A percentile compares a stretch with the other conserved stretches of the same genome.
These are phyloP conservation scores for Nelumbo lutea DNA, from an alignment of 164 flowering plant species.

Conservation along the genomic window DNA sequence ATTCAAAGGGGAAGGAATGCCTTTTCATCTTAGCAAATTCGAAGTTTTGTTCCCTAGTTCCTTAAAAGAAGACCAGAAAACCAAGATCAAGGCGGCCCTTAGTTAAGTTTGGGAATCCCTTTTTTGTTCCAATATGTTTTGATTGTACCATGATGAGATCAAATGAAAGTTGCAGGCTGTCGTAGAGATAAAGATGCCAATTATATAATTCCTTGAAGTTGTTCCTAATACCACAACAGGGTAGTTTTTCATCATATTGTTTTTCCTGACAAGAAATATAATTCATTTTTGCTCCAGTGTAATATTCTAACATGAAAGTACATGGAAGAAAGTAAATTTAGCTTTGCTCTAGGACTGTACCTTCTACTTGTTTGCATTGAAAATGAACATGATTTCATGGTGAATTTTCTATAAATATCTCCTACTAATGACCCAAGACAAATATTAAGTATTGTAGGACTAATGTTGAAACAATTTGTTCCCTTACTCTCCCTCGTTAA, in stretches of 20 bases:
- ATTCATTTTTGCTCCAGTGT: neutral
- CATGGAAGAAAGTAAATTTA: neutral
- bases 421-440: no score
- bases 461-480: no score
- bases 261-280: neutral
- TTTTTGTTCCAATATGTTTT: conserved; percentile 14
- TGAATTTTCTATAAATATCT: no score
- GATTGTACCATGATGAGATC: conserved; percentile 31
- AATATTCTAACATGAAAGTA: neutral
- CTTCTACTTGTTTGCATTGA: no score
- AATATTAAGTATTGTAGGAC: no score
- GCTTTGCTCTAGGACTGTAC: no score
- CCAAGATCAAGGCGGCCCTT: conserved; percentile 65
- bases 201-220: neutral
- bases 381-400: no score
- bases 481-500: no score
- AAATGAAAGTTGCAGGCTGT: neutral
- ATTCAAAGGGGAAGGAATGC: conserved; percentile 98
- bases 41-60: conserved; percentile 91
- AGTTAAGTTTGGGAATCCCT: conserved; percentile 23
- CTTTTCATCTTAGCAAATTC: conserved; percentile 69
- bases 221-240: neutral
- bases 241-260: neutral
- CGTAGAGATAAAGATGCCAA: neutral
- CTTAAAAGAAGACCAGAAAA: conserved; percentile 83